Base-by-base conservation (phyloP, 306 rosid genomes). In the Quercus aquifolioides region DNA sequence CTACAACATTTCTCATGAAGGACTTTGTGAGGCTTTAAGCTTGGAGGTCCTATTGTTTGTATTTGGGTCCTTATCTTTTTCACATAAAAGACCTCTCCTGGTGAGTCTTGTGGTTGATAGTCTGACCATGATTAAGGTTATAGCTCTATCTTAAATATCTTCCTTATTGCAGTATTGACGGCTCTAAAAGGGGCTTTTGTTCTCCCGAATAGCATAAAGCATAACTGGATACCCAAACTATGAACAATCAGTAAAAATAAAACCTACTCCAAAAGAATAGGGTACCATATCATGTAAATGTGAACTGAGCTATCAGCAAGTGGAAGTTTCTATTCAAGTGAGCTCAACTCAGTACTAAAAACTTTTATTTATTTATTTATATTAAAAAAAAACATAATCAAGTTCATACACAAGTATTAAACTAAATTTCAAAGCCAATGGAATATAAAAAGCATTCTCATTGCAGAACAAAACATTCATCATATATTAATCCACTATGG, bases 221-320 rank as follows among this genome's bases (percentile, higher is more conserved):
- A 38, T 57, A 69, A 76, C 30, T 18, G 33, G 63, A 73, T 43
- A 59, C 30, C 56, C 72, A 62, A 30, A 33, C 69, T 15, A 55
- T 41, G 54, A 63, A 57, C 26, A 18, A 58, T 6, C 65, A 8
- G 54, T 23, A 73, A 74, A 43, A 38, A 63, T 74, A 23, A 33
- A 55, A 54, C 33, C 51, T 74, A 17, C 51, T 7, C n/a, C 3
- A 31, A 13, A 62, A 31, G 2, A n/a, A 46, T 46, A 46, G 8
- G 64, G 77, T 46, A 79, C 51, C 65, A 56, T 74, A 60, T 74
- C 12, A 69, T n/a, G 19, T 55, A 60, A 56, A 86, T 23, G 74
- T 84, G 74, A 71, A 74, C 80, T 54, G 55, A 71, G 52, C 75
- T 52, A 76, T 72, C 75, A 74, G 77, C 72, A 79, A 9, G 17